These are phyloP conservation scores for Komagataella mondaviorum DNA, from an alignment of 805 yeast species.

Conservation along the genomic window DNA sequence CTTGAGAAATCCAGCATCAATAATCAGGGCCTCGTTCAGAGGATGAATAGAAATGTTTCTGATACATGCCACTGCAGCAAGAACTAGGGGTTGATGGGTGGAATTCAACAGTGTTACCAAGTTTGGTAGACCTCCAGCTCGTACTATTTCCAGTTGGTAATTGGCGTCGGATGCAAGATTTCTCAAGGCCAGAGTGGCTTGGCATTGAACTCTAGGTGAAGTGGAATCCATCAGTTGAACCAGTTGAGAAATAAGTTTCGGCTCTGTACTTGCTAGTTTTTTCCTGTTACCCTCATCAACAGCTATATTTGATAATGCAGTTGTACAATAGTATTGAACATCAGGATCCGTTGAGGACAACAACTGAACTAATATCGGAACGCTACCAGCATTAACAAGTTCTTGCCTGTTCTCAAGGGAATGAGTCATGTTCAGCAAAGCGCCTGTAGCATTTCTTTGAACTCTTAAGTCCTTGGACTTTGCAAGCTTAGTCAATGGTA, in stretches of 20 bases:
- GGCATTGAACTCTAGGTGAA: conserved; percentile 93
- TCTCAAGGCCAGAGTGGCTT: conserved; percentile 92
- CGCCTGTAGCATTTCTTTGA: conserved; percentile 98
- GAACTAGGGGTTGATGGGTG: conserved; percentile 78
- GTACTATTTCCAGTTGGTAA: conserved; percentile 89
- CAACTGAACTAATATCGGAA: conserved; percentile 85
- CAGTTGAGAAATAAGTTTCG: conserved; percentile 76
- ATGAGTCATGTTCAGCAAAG: conserved; percentile 95
- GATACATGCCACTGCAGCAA: conserved; percentile 97
- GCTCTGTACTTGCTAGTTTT: conserved; percentile 82
- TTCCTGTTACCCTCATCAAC: conserved; percentile 89
- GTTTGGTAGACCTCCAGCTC: conserved; percentile 92
- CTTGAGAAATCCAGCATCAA: conserved; percentile 90
- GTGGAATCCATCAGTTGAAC: conserved; percentile 88
- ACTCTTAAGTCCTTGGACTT: conserved; percentile 91
- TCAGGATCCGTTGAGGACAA: conserved; percentile 84
- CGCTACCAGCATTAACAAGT: conserved; percentile 94
- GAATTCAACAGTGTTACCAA: conserved; percentile 83
- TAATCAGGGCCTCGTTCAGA: conserved; percentile 85
- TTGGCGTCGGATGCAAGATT: conserved; percentile 93
- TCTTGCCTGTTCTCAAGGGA: conserved; percentile 93
- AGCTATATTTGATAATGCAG: conserved; percentile 93
- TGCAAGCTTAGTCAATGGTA: conserved; percentile 89
- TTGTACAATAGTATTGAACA: conserved; percentile 96
- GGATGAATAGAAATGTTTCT: conserved; percentile 96